Evolutionary conservation across 805 yeast species (phyloP).

Genomic region (Aciculoconidium aculeatum): DNA sequence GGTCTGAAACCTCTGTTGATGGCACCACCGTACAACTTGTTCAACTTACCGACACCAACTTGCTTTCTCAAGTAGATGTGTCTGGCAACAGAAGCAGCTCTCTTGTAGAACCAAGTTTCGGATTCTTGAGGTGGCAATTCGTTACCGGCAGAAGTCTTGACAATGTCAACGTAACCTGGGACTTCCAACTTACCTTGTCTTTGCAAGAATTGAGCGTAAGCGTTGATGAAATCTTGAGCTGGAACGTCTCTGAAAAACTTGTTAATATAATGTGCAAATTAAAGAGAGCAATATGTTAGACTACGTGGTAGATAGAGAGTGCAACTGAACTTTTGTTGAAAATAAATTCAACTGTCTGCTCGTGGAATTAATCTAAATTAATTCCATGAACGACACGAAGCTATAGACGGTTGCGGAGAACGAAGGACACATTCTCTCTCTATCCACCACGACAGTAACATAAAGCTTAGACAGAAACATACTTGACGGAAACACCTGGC

Average conservation of each 20-base stretch:
- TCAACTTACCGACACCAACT: constrained; percentile 98
- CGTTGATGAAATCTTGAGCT: constrained; percentile 99
- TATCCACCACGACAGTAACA: constrained; percentile 25
- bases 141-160: constrained; percentile 98
- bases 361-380: not conserved
- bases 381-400: constrained; percentile 3
- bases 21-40: constrained; percentile 99
- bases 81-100: constrained; percentile 99
- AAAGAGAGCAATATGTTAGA: constrained; percentile 2
- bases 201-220: constrained; percentile 99
- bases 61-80: constrained; percentile 99
- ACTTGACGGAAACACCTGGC: constrained; percentile 99
- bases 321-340: constrained; percentile 2
- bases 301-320: constrained; percentile 4
- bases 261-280: constrained; percentile 24
- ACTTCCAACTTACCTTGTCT: constrained; percentile 99
- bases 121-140: constrained; percentile 99
- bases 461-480: constrained; percentile 37
- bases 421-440: constrained; percentile 10
- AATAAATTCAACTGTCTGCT: not conserved
- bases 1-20: constrained; percentile 99
- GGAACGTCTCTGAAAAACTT: constrained; percentile 93
- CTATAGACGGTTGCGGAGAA: constrained; percentile 9
- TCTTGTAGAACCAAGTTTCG: constrained; percentile 99
- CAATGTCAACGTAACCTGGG: constrained; percentile 99